Base-by-base conservation (phyloP, 2,329 filamentous ascomycete genomes). In the Diaporthe velutina region DNA sequence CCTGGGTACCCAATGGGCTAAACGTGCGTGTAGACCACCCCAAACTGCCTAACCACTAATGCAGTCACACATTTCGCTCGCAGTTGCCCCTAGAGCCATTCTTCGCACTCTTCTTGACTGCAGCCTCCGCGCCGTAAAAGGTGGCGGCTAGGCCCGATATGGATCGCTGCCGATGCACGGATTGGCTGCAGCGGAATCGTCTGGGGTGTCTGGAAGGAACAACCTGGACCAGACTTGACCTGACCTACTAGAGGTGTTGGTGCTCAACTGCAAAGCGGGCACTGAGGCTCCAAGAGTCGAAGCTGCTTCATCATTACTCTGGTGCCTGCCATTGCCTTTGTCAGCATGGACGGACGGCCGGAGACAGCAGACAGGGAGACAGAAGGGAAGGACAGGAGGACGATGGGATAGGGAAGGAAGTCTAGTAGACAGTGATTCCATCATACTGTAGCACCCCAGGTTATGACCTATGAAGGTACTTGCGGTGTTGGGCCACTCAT, bases 131-230 rank as follows among this genome's bases (percentile, higher is more conserved):
- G 33, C 58, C 17, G n/a, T 25, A 67, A 67, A 40, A n/a, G 42
- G 64, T 52, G 33, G 45, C 33, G 6, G 33, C 64, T 67, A 67
- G 13, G 12, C 64, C 64, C 64, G 28, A 52, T 52, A 67, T 22
- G 64, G 45, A 4, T 6, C 13, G 10, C 13, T 17, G 10, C 64
- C 64, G 64, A 52, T 50, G 64, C 64, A 67, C 64, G 64, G 61
- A 67, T 67, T 38, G 48, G 64, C 30, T 54, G 45, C 33, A 12
- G 22, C 33, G 52, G 60, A 42, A 33, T 8, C 4, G 10, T 22
- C 25, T 17, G 13, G 60, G 55, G 25, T 19, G 2, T 15, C 8
- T 64, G 60, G 40, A 64, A 33, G 60, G 60, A 48, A 64, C 22
- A 67, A 52, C 64, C 61, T 66, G 61, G 61, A 17, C 60, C 17